Conservation (phyloP, 495 filamentous ascomycete species). For the Delitschia confertaspora region DNA sequence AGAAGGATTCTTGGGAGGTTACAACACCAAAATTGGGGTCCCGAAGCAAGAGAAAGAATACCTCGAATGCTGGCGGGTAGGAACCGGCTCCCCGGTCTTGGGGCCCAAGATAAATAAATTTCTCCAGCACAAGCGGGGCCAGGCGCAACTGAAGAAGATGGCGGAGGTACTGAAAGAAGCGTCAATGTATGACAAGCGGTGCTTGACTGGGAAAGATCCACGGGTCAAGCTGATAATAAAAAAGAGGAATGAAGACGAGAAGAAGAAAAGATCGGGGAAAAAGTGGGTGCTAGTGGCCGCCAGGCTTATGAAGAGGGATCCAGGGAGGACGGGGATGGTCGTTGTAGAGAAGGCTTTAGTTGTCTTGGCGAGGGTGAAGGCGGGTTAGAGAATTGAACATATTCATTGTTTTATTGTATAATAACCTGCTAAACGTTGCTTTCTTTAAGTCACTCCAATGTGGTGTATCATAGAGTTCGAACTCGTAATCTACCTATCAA, state of each 20-base stretch:
- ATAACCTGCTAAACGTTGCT: no score
- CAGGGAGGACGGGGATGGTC: slow-evolving; percentile 14
- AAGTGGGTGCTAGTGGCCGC: slow-evolving; percentile 13
- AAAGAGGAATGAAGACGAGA: slow-evolving; percentile 7
- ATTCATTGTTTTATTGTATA: no score
- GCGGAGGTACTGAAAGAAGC: slow-evolving; percentile 14
- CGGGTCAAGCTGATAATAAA: slow-evolving; percentile 16
- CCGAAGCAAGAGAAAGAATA: neutral
- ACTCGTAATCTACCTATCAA: no score
- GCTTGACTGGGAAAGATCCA: slow-evolving; percentile 1
- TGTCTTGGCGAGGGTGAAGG: slow-evolving; percentile 11
- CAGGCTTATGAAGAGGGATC: slow-evolving; percentile 9
- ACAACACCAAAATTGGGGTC: neutral
- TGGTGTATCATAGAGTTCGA: no score
- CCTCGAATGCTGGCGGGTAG: slow-evolving; percentile 16
- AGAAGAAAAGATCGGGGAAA: slow-evolving; percentile 6
- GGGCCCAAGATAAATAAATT: slow-evolving; percentile 1
- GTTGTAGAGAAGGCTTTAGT: slow-evolving; percentile 13
- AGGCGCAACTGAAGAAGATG: slow-evolving; percentile 18
- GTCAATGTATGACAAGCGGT: neutral
- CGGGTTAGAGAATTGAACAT: no score
- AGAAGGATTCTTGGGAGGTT: neutral
- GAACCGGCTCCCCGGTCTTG: slow-evolving; percentile 4
- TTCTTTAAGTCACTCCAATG: no score
- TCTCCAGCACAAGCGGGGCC: slow-evolving; percentile 7